phyloP scores from a whole-genome alignment of 2,329 filamentous ascomycete genomes.

The Coniella lustricola region DNA sequence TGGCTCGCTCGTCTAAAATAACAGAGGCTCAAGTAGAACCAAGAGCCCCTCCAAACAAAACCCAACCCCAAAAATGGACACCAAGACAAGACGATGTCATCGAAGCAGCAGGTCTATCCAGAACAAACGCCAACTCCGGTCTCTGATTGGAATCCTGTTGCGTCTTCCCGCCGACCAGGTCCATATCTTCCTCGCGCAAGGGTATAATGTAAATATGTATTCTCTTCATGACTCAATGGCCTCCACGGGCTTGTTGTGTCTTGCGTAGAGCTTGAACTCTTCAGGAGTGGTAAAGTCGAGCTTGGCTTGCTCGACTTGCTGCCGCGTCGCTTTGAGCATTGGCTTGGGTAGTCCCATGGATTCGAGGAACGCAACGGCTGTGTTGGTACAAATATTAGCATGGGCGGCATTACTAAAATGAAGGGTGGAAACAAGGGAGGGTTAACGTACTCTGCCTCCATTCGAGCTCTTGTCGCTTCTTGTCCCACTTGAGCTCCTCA shows the following conservation, averaged over 20 bases:
- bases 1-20: too few relatives aligned
- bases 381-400: constrained; percentile 1
- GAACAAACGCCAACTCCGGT: constrained; percentile 15
- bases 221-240: constrained; percentile 22
- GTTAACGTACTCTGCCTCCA: constrained; percentile 64
- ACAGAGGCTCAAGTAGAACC: too few relatives aligned
- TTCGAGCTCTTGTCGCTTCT: constrained; percentile 64
- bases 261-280: constrained; percentile 57
- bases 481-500: constrained; percentile 74
- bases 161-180: too few relatives aligned
- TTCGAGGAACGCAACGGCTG: constrained; percentile 53
- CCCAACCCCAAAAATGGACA: too few relatives aligned
- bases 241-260: constrained; percentile 47
- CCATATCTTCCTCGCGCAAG: too few relatives aligned
- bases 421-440: constrained; percentile 7
- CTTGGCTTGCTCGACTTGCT: constrained; percentile 54
- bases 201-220: too few relatives aligned
- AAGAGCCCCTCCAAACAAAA: too few relatives aligned
- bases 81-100: not conserved
- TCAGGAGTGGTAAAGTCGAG: constrained; percentile 49
- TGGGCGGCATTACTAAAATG: not conserved
- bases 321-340: constrained; percentile 49
- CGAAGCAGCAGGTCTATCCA: constrained; percentile 7
- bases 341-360: constrained; percentile 60
- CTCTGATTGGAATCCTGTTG: constrained; percentile 2